These are phyloP conservation scores for Sanghuangporus sanghuang DNA, from an alignment of 1,284 basidiomycete genomes.

Conservation along the genomic window DNA sequence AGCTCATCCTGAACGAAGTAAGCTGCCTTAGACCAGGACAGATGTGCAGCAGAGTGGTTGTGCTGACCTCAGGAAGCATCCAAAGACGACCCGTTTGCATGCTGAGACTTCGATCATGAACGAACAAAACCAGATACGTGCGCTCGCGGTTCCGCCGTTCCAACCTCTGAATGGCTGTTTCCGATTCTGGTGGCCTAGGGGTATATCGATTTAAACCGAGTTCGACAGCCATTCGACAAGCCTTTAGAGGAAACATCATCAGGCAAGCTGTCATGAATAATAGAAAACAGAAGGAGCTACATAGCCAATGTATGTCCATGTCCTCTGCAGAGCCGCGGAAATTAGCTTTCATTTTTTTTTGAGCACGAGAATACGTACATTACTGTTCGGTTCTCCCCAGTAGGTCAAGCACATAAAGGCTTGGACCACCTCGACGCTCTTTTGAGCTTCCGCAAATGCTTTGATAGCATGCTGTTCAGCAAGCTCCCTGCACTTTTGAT, in stretches of 20 bases:
- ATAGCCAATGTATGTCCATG: constrained; percentile 82
- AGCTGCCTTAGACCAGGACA: constrained; percentile 8
- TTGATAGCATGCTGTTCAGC: constrained; percentile 67
- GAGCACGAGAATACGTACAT: constrained; percentile 32
- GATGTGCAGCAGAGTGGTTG: background rate
- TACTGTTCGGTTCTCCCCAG: constrained; percentile 82
- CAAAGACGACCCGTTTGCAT: constrained; percentile 78
- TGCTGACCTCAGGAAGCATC: constrained; percentile 69
- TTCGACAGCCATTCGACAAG: constrained; percentile 83
- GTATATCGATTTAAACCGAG: constrained; percentile 68
- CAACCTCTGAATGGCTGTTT: constrained; percentile 56
- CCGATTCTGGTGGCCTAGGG: constrained; percentile 45
- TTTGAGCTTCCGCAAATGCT: constrained; percentile 72
- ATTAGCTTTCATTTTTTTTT: background rate
- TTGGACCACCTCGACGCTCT: constrained; percentile 77
- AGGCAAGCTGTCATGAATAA: constrained; percentile 15
- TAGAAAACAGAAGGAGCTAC: constrained; percentile 35
- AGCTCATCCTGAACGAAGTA: constrained; percentile 47
- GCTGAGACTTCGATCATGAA: constrained; percentile 77
- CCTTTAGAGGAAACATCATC: constrained; percentile 34
- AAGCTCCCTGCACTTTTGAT: constrained; percentile 60
- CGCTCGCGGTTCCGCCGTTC: constrained; percentile 79
- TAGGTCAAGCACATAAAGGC: constrained; percentile 81
- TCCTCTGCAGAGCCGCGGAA: constrained; percentile 42
- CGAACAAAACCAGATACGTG: constrained; percentile 77